phyloP scores from a whole-genome alignment of 1,139 yeast genomes.

The Suhomyces bokatorum region DNA sequence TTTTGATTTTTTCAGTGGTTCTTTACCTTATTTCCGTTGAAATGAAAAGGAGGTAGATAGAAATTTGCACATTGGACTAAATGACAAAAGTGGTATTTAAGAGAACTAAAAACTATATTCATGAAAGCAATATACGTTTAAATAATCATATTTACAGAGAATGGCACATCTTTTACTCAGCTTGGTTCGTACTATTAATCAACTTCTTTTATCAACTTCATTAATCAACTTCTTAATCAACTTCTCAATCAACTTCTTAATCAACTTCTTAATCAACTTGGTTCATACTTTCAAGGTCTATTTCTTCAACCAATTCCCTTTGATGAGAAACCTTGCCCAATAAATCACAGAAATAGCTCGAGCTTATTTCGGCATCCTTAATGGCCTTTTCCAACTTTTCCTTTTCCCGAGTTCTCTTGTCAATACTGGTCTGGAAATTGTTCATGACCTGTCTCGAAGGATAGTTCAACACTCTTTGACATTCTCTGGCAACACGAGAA shows the following conservation, averaged over 20 bases:
- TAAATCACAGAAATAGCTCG: constrained; percentile 59
- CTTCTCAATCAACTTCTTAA: constrained; percentile 14
- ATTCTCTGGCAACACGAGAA: constrained; percentile 75
- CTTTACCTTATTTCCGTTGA: constrained; percentile 29
- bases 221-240: constrained; percentile 30
- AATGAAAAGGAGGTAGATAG: constrained; percentile 16
- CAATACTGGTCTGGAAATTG: constrained; percentile 71
- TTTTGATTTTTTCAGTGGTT: constrained; percentile 23
- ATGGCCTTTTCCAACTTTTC: constrained; percentile 54
- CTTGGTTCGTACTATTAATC: too few relatives aligned
- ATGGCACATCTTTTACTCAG: constrained; percentile 35
- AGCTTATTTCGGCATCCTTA: constrained; percentile 59
- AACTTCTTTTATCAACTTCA: constrained; percentile 31
- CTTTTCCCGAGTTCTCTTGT: constrained; percentile 61
- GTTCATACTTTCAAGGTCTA: constrained; percentile 54
- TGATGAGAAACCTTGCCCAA: constrained; percentile 51
- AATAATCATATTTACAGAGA: constrained; percentile 6
- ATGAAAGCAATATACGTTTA: neutral
- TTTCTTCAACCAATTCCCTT: constrained; percentile 43
- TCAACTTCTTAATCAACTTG: constrained; percentile 33
- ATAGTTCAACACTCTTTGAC: constrained; percentile 73
- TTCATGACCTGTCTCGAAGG: constrained; percentile 85
- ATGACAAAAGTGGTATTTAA: too few relatives aligned
- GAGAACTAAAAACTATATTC: neutral
- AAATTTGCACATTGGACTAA: neutral